Conservation (phyloP, 257 asterid genomes). For the Misopates orontium region DNA sequence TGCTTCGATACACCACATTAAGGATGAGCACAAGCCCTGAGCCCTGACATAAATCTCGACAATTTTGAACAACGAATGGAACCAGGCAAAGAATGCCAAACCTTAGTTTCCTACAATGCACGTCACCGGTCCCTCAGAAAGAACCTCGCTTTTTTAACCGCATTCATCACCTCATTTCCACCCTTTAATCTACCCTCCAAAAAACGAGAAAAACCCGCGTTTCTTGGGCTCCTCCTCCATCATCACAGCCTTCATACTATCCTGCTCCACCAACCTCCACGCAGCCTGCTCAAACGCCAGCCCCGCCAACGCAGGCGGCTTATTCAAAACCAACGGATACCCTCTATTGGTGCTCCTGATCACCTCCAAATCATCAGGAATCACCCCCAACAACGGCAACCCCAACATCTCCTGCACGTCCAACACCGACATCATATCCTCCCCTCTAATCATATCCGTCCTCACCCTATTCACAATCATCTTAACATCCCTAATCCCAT, state of each 20-base stretch:
- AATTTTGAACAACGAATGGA: conserved; percentile 19
- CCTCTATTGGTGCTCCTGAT: conserved; percentile 91
- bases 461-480: conserved; percentile 96
- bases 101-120: conserved; percentile 48
- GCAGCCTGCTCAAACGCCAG: conserved; percentile 97
- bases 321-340: conserved; percentile 83
- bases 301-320: conserved; percentile 94
- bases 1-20: conserved; percentile 14
- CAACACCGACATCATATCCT: conserved; percentile 97
- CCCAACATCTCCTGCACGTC: conserved; percentile 98
- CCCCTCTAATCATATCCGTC: conserved; percentile 94
- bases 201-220: conserved; percentile 86
- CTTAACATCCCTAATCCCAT: conserved; percentile 92
- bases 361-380: conserved; percentile 93
- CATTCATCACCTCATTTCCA: not conserved
- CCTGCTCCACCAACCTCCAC: conserved; percentile 98
- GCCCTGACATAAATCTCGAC: too few species aligned
- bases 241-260: conserved; percentile 94
- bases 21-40: conserved; percentile 22
- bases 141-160: not conserved
- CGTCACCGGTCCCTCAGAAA: conserved; percentile 10
- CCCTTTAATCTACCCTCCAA: conserved; percentile 82
- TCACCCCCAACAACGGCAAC: conserved; percentile 81
- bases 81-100: conserved; percentile 32
- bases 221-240: conserved; percentile 95